Base-by-base conservation (phyloP, 495 filamentous ascomycete genomes). In the Articulospora tetracladia region DNA sequence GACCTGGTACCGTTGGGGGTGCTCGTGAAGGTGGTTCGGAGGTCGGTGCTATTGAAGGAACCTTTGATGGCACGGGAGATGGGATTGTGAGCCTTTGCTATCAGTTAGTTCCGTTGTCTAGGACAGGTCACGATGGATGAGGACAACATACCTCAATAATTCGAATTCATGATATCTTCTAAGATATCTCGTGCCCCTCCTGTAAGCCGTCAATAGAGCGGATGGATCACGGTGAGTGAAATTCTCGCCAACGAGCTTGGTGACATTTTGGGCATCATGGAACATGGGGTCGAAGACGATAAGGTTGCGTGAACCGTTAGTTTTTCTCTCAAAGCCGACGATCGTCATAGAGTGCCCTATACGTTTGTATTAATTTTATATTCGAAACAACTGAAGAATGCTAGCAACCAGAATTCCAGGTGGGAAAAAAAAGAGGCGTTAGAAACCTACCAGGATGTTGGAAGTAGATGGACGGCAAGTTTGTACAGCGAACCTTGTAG, bases 201-300 rank as follows among this genome's bases (percentile, higher is more conserved):
- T 82, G 73, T 95, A 93, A 8, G 83, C 77, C 67, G 83, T 90
- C 48, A 97, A 72, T 20, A 86, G 66, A 20, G 77, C 73, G 34
- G 78, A 78, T 0, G 85, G 83, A 34, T 77, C 73, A 0, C 74
- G 69, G 22, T 74, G 68, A n/a, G 68, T 71, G 57, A 78, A 74
- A 1, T 68, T 68, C 48, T 66, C 58, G 26, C 73, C 83, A 55
- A 86, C 73, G 19, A 88, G 68, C 28, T 79, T 79, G 22, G 74
- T 76, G 60, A 96, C 81, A 6, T 73, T 79, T 1, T 79, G 73
- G 0, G 88, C 81, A 32, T 92, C 88, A 51, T 85, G 83, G 69
- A 90, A 93, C 75, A 88, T 88, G 1, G 94, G 92, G 71, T 98
- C 94, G 66, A 96, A 96, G 20, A 97, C 88, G 2, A 98, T 73